Evolutionary conservation across 495 filamentous ascomycete genomes (phyloP).

Genomic region (Podospora fimiseda): DNA sequence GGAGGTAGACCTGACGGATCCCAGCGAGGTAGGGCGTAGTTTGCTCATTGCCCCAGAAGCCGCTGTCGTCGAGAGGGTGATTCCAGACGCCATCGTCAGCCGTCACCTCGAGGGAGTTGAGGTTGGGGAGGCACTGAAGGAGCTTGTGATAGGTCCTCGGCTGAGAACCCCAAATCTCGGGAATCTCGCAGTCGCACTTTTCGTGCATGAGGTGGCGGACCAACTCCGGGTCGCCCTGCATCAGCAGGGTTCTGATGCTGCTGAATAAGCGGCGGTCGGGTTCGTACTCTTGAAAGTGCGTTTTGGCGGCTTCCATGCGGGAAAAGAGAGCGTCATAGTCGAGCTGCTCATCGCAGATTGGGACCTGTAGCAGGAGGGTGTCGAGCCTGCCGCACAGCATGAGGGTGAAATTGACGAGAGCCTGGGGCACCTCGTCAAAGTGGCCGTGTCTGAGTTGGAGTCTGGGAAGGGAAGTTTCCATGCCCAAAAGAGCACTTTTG

Average conservation of each 20-base stretch:
- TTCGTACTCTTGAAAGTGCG: constrained; percentile 8
- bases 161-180: constrained; percentile 21
- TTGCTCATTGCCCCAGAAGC: neutral
- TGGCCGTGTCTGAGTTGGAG: constrained; percentile 2
- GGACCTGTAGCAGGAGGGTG: constrained; percentile 25
- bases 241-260: constrained; percentile 6
- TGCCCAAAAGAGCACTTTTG: neutral
- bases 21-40: constrained; percentile 7
- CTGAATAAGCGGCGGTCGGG: constrained; percentile 3
- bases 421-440: constrained; percentile 18
- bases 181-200: constrained; percentile 17
- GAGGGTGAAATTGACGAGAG: constrained; percentile 19
- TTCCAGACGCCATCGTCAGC: constrained; percentile 25
- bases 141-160: constrained; percentile 15
- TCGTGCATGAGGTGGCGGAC: constrained; percentile 18
- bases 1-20: constrained; percentile 26
- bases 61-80: constrained; percentile 1
- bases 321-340: constrained; percentile 15
- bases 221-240: constrained; percentile 21
- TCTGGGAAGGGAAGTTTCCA: neutral
- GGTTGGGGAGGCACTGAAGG: constrained; percentile 16
- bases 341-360: constrained; percentile 20
- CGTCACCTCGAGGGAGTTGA: constrained; percentile 25
- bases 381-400: constrained; percentile 18
- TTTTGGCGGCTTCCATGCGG: neutral